Evolutionary conservation across 1,284 basidiomycete genomes (phyloP).

Genomic region (Microbotryum silenes-acaulis): DNA sequence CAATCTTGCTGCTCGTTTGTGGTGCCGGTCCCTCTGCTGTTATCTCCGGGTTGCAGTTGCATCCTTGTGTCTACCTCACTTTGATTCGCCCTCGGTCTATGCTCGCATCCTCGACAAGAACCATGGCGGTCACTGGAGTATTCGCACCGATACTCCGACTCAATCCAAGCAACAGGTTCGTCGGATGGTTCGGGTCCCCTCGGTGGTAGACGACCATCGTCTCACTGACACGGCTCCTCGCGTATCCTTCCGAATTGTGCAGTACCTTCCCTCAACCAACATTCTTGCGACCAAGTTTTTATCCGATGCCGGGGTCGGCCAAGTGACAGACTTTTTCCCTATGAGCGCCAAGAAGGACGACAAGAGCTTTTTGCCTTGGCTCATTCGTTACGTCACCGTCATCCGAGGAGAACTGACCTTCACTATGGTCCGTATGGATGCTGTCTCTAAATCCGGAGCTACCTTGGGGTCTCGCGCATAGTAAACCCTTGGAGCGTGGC

Average conservation of each 20-base stretch:
- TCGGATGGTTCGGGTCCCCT: too few relatives aligned
- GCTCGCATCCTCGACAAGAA: slow-evolving; percentile 77
- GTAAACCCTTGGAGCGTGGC: not conserved
- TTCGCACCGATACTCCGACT: slow-evolving; percentile 40
- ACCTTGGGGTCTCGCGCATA: not conserved
- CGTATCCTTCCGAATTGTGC: not conserved
- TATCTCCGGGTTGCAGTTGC: slow-evolving; percentile 46
- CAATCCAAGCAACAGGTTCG: slow-evolving; percentile 29
- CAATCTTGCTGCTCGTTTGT: not conserved
- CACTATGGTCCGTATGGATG: slow-evolving; percentile 48
- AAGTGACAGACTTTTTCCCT: slow-evolving; percentile 60
- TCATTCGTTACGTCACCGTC: slow-evolving; percentile 76
- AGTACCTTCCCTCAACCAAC: slow-evolving; percentile 29
- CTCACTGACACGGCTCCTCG: not conserved
- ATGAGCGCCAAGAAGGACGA: slow-evolving; percentile 48
- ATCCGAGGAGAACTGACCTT: slow-evolving; percentile 69
- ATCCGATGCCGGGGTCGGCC: slow-evolving; percentile 29
- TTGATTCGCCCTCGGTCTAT: slow-evolving; percentile 71
- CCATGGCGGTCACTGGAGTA: slow-evolving; percentile 85
- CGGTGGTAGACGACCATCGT: too few relatives aligned
- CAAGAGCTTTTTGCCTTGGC: slow-evolving; percentile 70
- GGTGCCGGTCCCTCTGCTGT: not conserved
- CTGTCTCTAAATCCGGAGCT: not conserved
- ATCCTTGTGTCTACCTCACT: slow-evolving; percentile 83
- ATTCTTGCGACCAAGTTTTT: slow-evolving; percentile 36